These are phyloP conservation scores for Saccharomyces hybrid DNA, from an alignment of 1,139 yeast genomes.

Conservation along the genomic window DNA sequence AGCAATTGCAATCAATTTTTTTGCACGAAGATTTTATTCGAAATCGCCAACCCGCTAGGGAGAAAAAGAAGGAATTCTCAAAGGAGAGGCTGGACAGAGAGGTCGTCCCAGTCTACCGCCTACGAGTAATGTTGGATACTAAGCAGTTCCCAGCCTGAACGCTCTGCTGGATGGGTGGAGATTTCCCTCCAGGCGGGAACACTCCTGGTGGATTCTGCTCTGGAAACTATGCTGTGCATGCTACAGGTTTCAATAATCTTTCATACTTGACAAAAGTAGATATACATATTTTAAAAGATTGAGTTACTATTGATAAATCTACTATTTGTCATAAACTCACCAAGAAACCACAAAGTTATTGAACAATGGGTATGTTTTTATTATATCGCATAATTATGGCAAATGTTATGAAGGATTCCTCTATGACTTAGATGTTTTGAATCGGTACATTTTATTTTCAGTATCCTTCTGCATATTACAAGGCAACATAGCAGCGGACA, in stretches of 20 bases:
- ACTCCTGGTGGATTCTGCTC: background rate
- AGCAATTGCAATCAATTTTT: background rate
- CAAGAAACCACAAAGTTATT: conserved; percentile 2
- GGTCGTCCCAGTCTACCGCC: background rate
- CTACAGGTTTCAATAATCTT: background rate
- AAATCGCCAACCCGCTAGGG: background rate
- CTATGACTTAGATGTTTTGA: background rate
- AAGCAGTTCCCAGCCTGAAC: background rate
- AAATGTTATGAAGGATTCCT: background rate
- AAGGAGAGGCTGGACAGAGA: background rate
- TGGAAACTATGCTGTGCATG: background rate
- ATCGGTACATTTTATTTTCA: background rate
- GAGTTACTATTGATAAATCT: conserved; percentile 2
- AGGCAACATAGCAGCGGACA: background rate
- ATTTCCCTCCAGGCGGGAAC: background rate
- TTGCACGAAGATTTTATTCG: background rate
- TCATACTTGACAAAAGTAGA: background rate
- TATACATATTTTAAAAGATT: background rate
- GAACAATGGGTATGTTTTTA: conserved; percentile 18
- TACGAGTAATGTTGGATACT: background rate
- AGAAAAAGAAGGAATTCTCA: background rate
- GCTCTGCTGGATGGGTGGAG: background rate
- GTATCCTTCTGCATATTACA: background rate
- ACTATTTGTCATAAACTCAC: background rate
- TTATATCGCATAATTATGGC: background rate